Percentiles rank a stretch among this genome's conserved stretches.
Evolutionary conservation across 345 rosid species (phyloP).

Genomic region (Linum lewisii): DNA sequence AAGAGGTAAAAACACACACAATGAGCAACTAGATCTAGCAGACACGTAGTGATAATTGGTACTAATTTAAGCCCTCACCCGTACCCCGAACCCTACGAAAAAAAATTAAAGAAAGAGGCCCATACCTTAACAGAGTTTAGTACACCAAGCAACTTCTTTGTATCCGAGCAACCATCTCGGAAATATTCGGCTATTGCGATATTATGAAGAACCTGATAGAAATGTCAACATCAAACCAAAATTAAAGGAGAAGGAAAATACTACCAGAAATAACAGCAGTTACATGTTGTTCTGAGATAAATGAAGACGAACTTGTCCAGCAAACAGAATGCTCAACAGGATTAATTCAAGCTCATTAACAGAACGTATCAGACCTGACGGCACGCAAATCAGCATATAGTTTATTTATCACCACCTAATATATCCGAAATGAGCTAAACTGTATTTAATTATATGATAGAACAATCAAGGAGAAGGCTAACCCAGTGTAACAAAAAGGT

Average conservation of each 20-base stretch:
- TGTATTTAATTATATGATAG: too few relatives aligned
- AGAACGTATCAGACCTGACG: background rate
- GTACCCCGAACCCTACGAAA: background rate
- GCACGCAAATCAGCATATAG: background rate
- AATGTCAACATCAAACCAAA: constrained; percentile 5
- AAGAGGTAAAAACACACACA: background rate
- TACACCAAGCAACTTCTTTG: constrained; percentile 59
- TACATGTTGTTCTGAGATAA: background rate
- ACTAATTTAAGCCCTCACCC: too few relatives aligned
- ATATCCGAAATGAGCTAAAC: background rate
- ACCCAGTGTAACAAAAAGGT: background rate
- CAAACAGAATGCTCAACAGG: too few relatives aligned
- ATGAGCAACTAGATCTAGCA: background rate
- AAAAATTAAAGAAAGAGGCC: background rate
- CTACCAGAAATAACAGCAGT: background rate
- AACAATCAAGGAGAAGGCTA: background rate
- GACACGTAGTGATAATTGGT: background rate
- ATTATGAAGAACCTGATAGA: constrained; percentile 72
- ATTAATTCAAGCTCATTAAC: background rate
- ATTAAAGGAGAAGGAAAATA: background rate
- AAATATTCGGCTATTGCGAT: constrained; percentile 74
- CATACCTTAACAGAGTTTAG: constrained; percentile 70
- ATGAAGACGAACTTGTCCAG: background rate
- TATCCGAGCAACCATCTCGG: constrained; percentile 62
- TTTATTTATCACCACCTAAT: background rate